Evolutionary conservation across 164 flowering plant genomes (phyloP).

Genomic region (Liquidambar formosana): DNA sequence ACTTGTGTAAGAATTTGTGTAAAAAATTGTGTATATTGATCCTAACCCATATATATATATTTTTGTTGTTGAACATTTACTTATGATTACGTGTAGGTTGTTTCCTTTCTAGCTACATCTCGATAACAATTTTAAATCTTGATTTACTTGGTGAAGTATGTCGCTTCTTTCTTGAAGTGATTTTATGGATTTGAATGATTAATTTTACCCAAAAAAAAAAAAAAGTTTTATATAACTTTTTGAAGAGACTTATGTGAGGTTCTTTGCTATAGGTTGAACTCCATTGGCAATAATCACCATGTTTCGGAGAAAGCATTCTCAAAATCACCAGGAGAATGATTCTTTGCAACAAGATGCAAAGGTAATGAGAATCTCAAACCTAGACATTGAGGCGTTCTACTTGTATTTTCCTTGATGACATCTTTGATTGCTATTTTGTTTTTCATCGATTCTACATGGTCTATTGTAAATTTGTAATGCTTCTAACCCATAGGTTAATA

Average conservation of each 20-base stretch:
- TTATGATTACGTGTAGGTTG: too few species aligned
- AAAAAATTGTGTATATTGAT: too few species aligned
- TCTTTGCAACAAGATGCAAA: slow-evolving; percentile 32
- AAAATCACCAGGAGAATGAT: slow-evolving; percentile 27
- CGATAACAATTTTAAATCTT: too few species aligned
- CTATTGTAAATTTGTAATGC: neutral
- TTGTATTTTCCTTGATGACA: neutral
- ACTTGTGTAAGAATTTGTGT: too few species aligned
- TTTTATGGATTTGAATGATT: too few species aligned
- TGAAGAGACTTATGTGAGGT: too few species aligned
- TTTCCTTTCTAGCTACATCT: too few species aligned
- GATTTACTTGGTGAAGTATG: too few species aligned
- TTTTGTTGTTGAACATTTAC: too few species aligned
- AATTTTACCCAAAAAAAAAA: too few species aligned
- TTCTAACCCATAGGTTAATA: neutral
- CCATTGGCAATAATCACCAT: slow-evolving; percentile 18
- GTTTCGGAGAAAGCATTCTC: slow-evolving; percentile 37
- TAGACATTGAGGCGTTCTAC: neutral
- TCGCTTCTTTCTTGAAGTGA: too few species aligned
- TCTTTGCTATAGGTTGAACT: slow-evolving; percentile 4
- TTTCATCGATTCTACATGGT: neutral
- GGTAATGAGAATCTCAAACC: slow-evolving; percentile 26
- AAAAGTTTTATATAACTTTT: neutral
- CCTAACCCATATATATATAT: too few species aligned
- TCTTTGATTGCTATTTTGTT: neutral